Base-by-base conservation (phyloP, 2,329 filamentous ascomycete genomes). In the Phialophora verrucosa region DNA sequence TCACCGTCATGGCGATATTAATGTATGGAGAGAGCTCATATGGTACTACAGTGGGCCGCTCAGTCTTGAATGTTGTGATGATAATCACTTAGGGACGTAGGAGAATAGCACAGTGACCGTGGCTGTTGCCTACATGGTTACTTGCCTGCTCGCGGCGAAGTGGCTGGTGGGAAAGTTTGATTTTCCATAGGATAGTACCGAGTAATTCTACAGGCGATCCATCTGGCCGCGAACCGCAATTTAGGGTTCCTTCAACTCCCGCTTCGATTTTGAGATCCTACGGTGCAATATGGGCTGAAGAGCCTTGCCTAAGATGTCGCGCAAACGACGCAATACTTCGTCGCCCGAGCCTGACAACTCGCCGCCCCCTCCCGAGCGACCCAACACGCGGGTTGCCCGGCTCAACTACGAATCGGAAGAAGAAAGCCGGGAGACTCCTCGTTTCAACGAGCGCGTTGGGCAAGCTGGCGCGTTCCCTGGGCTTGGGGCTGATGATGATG, bases 401-500 rank as follows among this genome's bases (percentile, higher is more conserved):
- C 69, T 73, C 1, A 73, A 77, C 8, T 66, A 75, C 20, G 75
- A 71, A 2, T 69, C 74, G 32, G 74, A 70, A 25, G 71, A 68
- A 27, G 72, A 71, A 4, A 57, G 72, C 14, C 68, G 75, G 38
- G 76, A 80, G 65, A 78, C 78, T 61, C 80, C 82, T 27, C 79
- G 78, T 50, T 76, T 88, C 65, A 85, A 92, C 75, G 84, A 87
- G 10, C 85, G 87, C 2, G 91, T 88, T 76, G 90, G 90, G 49
- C 90, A 92, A 78, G 86, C 88, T 76, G 87, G 87, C 73, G 90
- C 90, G 51, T 90, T 93, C 72, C 88, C 89, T 6, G 84, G 84
- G n/a, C 78, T 87, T 14, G 84, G 87, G 54, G 81, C 84, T 66
- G 65, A 75, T 49, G 76, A 80, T 3, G 78, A 75, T 10, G 87